Evolutionary conservation across 768 basidiomycete species (phyloP).

Genomic region (Russula vinacea): DNA sequence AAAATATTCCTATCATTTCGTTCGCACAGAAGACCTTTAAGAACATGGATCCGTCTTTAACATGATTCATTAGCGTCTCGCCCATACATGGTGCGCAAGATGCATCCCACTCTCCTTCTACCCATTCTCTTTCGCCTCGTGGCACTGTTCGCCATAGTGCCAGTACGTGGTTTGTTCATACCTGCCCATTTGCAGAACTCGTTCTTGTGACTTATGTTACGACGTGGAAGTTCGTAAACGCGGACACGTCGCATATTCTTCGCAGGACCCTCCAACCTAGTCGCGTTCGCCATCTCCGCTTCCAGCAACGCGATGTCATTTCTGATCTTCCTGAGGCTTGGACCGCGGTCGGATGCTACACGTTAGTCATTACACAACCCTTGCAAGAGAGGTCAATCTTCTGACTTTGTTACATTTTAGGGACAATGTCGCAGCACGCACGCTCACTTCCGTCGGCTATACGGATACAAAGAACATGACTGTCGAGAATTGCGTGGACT

Average conservation of each 20-base stretch:
- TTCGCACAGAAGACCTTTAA: constrained; percentile 18
- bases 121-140: constrained; percentile 11
- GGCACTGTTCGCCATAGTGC: not conserved
- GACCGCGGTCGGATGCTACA: constrained; percentile 59
- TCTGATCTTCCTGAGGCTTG: constrained; percentile 51
- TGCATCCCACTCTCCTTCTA: constrained; percentile 16
- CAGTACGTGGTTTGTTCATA: constrained; percentile 3
- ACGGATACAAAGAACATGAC: constrained; percentile 57
- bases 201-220: not conserved
- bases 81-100: constrained; percentile 22
- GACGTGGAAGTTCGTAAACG: constrained; percentile 5
- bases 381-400: constrained; percentile 25
- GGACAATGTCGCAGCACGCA: constrained; percentile 56
- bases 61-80: constrained; percentile 1
- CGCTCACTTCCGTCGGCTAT: constrained; percentile 50
- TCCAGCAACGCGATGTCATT: constrained; percentile 19
- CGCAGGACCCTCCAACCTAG: constrained; percentile 1
- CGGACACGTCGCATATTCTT: not conserved
- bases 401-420: constrained; percentile 41
- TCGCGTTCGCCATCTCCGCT: constrained; percentile 14
- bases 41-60: constrained; percentile 1
- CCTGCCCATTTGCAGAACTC: not conserved
- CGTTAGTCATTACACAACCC: constrained; percentile 39
- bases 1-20: constrained; percentile 3
- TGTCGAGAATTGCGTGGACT: constrained; percentile 48